These are phyloP conservation scores for Mycena rosella DNA, from an alignment of 768 basidiomycete species.

Conservation along the genomic window DNA sequence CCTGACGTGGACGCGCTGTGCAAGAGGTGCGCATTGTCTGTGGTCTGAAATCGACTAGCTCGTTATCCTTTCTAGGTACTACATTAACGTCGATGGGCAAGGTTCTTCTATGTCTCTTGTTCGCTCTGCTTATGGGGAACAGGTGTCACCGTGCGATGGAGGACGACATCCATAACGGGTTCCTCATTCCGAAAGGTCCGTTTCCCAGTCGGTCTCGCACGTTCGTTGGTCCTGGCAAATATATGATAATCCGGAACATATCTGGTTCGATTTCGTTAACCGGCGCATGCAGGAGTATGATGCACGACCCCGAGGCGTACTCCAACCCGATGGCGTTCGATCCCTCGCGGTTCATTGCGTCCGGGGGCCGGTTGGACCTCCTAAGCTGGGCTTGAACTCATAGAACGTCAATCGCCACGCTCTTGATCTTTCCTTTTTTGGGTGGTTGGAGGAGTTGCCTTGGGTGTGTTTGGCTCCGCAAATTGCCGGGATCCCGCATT, in stretches of 20 bases:
- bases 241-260: conserved; percentile 29
- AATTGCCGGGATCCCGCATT: too few relatives aligned
- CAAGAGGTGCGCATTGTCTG: conserved; percentile 36
- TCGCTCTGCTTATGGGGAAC: neutral
- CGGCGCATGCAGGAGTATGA: conserved; percentile 22
- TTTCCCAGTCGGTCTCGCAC: neutral
- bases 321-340: conserved; percentile 26
- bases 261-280: neutral
- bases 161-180: conserved; percentile 50
- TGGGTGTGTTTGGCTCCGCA: neutral
- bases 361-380: too few relatives aligned
- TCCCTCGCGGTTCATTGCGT: conserved; percentile 23
- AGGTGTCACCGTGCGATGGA: conserved; percentile 31
- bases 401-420: too few relatives aligned
- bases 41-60: neutral
- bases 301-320: conserved; percentile 29
- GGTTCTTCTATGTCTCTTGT: neutral
- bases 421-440: neutral
- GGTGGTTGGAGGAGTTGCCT: neutral
- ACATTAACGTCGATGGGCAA: conserved; percentile 23
- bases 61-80: conserved; percentile 32
- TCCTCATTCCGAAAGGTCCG: conserved; percentile 34
- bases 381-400: too few relatives aligned
- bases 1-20: conserved; percentile 46
- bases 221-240: conserved; percentile 27